Conservation (phyloP, 441 rosid species). For the Bocquillonia castaneifolia region DNA sequence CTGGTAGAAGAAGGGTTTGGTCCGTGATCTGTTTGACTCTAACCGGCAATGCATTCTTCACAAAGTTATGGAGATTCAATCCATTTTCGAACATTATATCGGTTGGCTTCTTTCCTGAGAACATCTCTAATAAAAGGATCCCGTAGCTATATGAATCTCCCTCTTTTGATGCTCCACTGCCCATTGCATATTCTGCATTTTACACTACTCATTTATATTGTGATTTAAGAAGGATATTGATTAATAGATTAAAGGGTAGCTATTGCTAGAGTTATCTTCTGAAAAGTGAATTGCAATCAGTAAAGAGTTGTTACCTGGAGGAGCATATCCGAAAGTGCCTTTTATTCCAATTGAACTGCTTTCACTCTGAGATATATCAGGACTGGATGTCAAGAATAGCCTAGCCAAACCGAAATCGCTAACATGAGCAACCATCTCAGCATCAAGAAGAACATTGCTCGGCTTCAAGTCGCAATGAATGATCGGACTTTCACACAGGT, state of each 20-base stretch:
- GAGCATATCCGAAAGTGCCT: neutral
- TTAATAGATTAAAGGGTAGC: neutral
- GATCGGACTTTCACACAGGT: neutral
- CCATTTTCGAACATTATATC: neutral
- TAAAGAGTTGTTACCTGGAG: slow-evolving; percentile 10
- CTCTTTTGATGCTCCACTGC: neutral
- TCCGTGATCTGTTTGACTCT: neutral
- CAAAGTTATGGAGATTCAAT: neutral
- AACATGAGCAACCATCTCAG: neutral
- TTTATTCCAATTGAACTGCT: neutral
- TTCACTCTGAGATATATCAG: neutral
- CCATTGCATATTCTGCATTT: neutral
- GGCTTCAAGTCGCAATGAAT: neutral
- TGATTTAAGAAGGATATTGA: no score
- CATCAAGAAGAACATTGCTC: neutral
- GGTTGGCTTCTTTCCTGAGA: neutral
- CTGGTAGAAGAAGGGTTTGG: neutral
- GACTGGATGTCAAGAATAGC: neutral
- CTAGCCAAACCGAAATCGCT: neutral
- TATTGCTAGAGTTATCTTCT: no score
- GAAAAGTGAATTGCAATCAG: no score
- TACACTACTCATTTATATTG: neutral
- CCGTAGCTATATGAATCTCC: neutral
- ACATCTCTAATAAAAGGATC: neutral
- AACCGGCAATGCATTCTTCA: neutral